A percentile compares a stretch with the other conserved stretches of the same genome.
Conservation (phyloP, 2,329 filamentous ascomycete genomes). For the Sarocladium strictum region DNA sequence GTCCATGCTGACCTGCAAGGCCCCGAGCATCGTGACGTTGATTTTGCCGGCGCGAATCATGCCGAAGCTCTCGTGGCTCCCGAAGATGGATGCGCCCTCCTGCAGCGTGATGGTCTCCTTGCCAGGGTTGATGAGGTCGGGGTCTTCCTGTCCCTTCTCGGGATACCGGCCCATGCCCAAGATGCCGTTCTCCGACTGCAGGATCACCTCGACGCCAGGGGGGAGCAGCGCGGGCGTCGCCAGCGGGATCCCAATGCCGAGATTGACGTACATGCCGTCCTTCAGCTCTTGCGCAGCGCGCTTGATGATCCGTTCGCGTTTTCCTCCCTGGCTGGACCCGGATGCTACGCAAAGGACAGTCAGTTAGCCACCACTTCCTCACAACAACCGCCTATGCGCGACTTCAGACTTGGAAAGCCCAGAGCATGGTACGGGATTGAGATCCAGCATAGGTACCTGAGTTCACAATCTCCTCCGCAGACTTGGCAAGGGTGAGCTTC, state of each 20-base stretch:
- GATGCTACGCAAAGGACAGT: too few species aligned
- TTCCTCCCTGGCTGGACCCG: too few species aligned
- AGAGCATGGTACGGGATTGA: too few species aligned
- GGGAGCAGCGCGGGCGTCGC: constrained; percentile 79
- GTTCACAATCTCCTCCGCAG: constrained; percentile 64
- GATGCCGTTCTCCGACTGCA: constrained; percentile 72
- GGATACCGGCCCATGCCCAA: constrained; percentile 63
- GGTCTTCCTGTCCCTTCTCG: constrained; percentile 64
- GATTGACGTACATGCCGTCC: constrained; percentile 91
- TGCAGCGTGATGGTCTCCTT: constrained; percentile 81
- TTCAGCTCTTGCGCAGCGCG: constrained; percentile 87
- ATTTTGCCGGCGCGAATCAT: constrained; percentile 79
- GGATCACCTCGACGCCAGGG: constrained; percentile 64
- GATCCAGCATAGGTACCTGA: too few species aligned
- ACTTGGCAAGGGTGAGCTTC: constrained; percentile 64
- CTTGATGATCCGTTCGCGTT: constrained; percentile 78
- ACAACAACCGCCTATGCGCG: too few species aligned
- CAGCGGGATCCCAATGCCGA: constrained; percentile 93
- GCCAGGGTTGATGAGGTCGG: constrained; percentile 80
- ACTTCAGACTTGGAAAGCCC: too few species aligned
- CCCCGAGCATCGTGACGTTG: constrained; percentile 75
- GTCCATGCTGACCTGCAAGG: constrained; percentile 72
- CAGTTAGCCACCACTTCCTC: too few species aligned
- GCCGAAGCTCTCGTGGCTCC: constrained; percentile 76
- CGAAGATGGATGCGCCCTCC: constrained; percentile 68